phyloP scores from a whole-genome alignment of 2,329 filamentous ascomycete species.

The Diaporthe humulicola region DNA sequence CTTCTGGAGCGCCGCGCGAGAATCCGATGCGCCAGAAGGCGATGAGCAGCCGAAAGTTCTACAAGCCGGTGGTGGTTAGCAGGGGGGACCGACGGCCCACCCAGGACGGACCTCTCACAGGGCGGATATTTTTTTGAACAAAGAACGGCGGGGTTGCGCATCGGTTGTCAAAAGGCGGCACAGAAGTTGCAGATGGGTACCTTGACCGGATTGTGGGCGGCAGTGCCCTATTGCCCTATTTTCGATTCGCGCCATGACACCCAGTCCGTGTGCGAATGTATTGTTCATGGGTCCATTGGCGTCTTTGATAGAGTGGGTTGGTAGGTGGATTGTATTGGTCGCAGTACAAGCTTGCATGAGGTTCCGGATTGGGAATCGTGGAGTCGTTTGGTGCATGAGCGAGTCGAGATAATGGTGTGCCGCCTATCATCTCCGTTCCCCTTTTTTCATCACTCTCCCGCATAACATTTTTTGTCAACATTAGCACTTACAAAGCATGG shows the following conservation, averaged over 20 bases:
- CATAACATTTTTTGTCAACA: slow-evolving; percentile 34
- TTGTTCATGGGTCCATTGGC: slow-evolving; percentile 33
- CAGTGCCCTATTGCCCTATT: slow-evolving; percentile 10
- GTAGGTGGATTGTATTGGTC: slow-evolving; percentile 31
- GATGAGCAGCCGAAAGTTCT: background rate
- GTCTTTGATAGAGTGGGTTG: slow-evolving; percentile 36
- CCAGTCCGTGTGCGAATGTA: slow-evolving; percentile 3
- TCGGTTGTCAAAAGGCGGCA: background rate
- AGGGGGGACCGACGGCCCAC: background rate
- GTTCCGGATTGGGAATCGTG: slow-evolving; percentile 19
- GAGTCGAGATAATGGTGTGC: slow-evolving; percentile 30
- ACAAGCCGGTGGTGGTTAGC: background rate
- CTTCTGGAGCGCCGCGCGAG: background rate
- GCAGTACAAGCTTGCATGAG: slow-evolving; percentile 38
- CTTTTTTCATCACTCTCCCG: slow-evolving; percentile 30
- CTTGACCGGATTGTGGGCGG: slow-evolving; percentile 11
- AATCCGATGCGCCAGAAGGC: background rate
- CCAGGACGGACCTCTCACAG: background rate
- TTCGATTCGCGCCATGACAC: slow-evolving; percentile 2
- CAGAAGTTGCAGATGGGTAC: slow-evolving; percentile 9
- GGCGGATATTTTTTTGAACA: slow-evolving; percentile 8
- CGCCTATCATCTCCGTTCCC: slow-evolving; percentile 34
- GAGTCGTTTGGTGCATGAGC: slow-evolving; percentile 36
- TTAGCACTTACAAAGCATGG: slow-evolving; percentile 38
- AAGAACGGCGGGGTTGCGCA: slow-evolving; percentile 18